phyloP scores from a whole-genome alignment of 805 yeast species.

The Ogataea paradorogensis region DNA sequence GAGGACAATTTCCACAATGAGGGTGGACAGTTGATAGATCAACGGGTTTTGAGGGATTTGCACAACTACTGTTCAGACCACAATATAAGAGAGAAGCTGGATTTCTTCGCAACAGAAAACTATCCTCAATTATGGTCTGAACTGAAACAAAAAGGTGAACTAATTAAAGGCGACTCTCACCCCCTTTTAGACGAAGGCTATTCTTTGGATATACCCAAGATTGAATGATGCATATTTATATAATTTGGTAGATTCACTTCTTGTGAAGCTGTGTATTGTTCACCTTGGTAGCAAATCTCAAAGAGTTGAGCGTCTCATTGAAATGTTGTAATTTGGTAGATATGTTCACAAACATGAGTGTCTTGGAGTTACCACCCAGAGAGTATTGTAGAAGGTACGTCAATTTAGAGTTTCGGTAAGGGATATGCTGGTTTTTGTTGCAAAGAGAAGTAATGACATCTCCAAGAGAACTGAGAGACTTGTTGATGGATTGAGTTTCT shows the following conservation, averaged over 20 bases:
- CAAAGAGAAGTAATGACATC: conserved; percentile 64
- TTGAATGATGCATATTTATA: background rate
- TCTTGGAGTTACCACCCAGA: conserved; percentile 80
- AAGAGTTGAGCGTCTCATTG: conserved; percentile 77
- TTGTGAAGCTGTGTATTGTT: conserved; percentile 44
- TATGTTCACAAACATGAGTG: conserved; percentile 88
- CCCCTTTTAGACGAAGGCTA: conserved; percentile 24
- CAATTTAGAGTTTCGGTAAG: conserved; percentile 68
- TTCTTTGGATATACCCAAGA: conserved; percentile 18
- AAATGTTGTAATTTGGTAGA: conserved; percentile 63
- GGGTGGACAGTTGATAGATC: conserved; percentile 37
- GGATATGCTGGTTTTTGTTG: conserved; percentile 47
- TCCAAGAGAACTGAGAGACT: conserved; percentile 82
- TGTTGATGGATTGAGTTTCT: conserved; percentile 88
- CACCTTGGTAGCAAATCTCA: conserved; percentile 86
- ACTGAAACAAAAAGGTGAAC: conserved; percentile 31
- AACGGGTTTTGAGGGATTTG: conserved; percentile 45
- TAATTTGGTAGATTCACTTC: background rate
- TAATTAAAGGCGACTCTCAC: conserved; percentile 19
- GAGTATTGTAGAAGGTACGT: conserved; percentile 85
- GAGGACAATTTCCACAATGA: conserved; percentile 47
- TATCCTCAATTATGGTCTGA: conserved; percentile 39
- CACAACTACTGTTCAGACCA: conserved; percentile 44
- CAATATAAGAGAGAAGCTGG: conserved; percentile 35
- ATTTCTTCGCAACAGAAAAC: conserved; percentile 37